Evolutionary conservation across 768 basidiomycete species (phyloP), one percentile per base, ranked within the genome.

Genomic region (Gloeostereum incarnatum): DNA sequence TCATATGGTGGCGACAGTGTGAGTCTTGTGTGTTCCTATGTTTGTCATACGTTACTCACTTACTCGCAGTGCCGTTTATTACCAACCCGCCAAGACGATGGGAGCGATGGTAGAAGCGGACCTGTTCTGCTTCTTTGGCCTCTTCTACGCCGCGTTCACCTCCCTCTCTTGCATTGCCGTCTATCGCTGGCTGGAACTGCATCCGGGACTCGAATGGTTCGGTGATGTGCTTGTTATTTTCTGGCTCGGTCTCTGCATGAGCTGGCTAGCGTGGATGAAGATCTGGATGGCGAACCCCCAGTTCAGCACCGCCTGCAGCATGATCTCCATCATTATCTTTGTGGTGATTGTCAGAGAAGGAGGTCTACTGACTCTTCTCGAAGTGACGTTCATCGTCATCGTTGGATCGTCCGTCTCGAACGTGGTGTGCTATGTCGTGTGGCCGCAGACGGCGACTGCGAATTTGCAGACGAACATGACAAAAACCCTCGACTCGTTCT

Each of bases 1-100:
- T 1, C 92, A 96, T 60, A 80, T 94, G 81, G 82, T 94, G 6
- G 89, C 92, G 6, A 92, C 92, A 2, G 73, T 96, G 91, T 92
- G 56, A 53, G 83, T 62, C n/a, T 19, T 22, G 27, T 11, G 17
- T 35, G 37, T 26, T 43, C 27, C 20, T 34, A 17, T n/a, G n/a
- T 34, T 4, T 16, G 20, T 22, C 23, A 6, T 16, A 30, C 18
- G 7, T 23, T 30, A 23, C 5, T 42, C 35, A 39, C 36, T 11
- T 20, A 11, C 40, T 33, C 24, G 23, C 47, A 81, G 86, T 42
- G 76, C 76, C 4, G 84, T 88, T 0, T 92, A 97, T 58, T 97
- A 78, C 57, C 90, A 93, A 49, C 94, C 94, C 3, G 92, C 92
- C 19, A 92, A 94, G 52, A 92, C 90, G 0, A 63, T 85, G 4